These are phyloP conservation scores for Kwoniella shivajii DNA, from an alignment of 1,284 basidiomycete species.

Conservation along the genomic window DNA sequence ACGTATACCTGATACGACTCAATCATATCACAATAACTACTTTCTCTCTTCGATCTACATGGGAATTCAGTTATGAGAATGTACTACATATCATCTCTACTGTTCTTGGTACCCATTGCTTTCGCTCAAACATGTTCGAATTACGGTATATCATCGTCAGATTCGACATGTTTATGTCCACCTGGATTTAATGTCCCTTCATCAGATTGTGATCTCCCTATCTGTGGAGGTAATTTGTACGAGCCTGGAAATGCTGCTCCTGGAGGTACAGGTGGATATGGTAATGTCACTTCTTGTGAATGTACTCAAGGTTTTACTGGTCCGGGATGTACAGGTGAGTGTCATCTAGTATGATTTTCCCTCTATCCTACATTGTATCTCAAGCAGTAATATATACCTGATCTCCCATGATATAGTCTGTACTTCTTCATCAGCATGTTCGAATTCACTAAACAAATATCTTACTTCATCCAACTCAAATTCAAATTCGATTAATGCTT, in stretches of 20 bases:
- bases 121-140: slow-evolving; percentile 63
- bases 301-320: slow-evolving; percentile 75
- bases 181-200: slow-evolving; percentile 57
- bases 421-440: slow-evolving; percentile 24
- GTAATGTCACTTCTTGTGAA: slow-evolving; percentile 69
- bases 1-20: no score
- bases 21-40: no score
- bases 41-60: no score
- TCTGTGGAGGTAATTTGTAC: slow-evolving; percentile 77
- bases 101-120: not conserved
- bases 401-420: slow-evolving; percentile 29
- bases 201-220: slow-evolving; percentile 53
- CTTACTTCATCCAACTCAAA: slow-evolving; percentile 56
- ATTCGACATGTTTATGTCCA: slow-evolving; percentile 69
- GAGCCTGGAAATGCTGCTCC: slow-evolving; percentile 46
- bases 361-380: not conserved
- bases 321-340: slow-evolving; percentile 66
- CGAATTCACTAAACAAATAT: slow-evolving; percentile 22
- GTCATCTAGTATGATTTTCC: not conserved
- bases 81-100: not conserved
- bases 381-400: not conserved
- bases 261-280: slow-evolving; percentile 57
- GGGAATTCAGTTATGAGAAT: not conserved
- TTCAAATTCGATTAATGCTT: slow-evolving; percentile 2
- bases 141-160: slow-evolving; percentile 61